Percentiles rank a stretch among this genome's conserved stretches.
Evolutionary conservation across 306 rosid species (phyloP).

Genomic region (Comarum palustre): DNA sequence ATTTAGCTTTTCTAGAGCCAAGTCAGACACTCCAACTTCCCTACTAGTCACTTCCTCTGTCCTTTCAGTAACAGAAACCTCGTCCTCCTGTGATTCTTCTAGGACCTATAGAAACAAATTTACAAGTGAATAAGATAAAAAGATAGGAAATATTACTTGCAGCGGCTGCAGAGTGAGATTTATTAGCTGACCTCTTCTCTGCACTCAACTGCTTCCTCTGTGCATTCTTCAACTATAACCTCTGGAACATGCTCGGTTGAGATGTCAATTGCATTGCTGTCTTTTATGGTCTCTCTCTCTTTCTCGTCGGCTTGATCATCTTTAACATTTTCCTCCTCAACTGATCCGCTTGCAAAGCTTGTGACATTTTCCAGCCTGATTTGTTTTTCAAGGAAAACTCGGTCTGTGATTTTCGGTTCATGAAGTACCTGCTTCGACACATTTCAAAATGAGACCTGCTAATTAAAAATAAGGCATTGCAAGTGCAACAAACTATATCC

Average conservation of each 20-base stretch:
- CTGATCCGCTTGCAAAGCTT: slow-evolving; percentile 9
- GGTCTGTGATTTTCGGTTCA: slow-evolving; percentile 3
- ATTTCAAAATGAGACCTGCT: too few relatives aligned
- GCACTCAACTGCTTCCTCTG: slow-evolving; percentile 15
- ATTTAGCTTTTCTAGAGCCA: neutral
- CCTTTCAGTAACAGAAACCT: neutral
- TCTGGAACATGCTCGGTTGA: slow-evolving; percentile 18
- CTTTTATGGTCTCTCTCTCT: slow-evolving; percentile 19
- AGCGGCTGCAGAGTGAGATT: neutral
- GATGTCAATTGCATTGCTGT: slow-evolving; percentile 5
- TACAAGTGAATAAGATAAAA: neutral
- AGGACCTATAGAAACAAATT: neutral
- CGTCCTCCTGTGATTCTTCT: slow-evolving; percentile 5
- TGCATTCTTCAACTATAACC: slow-evolving; percentile 13
- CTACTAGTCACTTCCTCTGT: neutral
- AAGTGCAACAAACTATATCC: neutral
- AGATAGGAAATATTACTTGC: neutral
- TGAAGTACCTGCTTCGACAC: neutral
- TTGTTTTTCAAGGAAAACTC: slow-evolving; percentile 21
- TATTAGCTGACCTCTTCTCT: slow-evolving; percentile 21
- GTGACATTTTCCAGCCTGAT: neutral
- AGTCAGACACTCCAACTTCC: neutral
- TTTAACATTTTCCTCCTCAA: slow-evolving; percentile 22
- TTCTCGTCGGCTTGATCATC: slow-evolving; percentile 15
- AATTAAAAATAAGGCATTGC: neutral